Conservation (phyloP, 202 grass and related monocot genomes). For the Saccharum hybrid region DNA sequence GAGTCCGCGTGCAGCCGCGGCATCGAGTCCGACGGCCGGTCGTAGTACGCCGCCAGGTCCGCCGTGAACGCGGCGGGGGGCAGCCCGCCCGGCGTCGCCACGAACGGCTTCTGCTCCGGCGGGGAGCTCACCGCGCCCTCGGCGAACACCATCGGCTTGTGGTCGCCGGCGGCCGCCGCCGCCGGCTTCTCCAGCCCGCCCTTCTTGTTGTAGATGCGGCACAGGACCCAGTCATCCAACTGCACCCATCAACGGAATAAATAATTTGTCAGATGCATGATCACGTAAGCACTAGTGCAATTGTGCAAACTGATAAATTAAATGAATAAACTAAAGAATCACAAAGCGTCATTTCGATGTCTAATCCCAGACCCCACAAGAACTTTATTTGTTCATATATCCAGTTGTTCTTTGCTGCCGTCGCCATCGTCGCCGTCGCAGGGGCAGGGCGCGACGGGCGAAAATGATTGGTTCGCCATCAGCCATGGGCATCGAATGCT, state of each 20-base stretch:
- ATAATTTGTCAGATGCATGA: background rate
- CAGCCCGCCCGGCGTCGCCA: background rate
- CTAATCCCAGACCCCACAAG: background rate
- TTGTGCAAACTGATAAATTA: background rate
- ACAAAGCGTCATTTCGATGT: background rate
- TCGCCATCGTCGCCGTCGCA: conserved; percentile 43
- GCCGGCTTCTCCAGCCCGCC: conserved; percentile 53
- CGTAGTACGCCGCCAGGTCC: conserved; percentile 65
- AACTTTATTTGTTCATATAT: background rate
- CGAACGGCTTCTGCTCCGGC: conserved; percentile 67
- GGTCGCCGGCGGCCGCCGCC: background rate
- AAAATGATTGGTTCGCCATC: conserved; percentile 35
- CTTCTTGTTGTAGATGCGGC: conserved; percentile 99
- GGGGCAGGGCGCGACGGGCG: conserved; percentile 31
- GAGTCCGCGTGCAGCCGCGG: conserved; percentile 83
- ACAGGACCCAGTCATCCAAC: conserved; percentile 98
- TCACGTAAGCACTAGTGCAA: background rate
- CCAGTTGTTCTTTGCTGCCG: background rate
- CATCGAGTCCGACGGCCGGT: conserved; percentile 78
- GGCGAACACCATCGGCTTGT: conserved; percentile 38
- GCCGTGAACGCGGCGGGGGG: conserved; percentile 29
- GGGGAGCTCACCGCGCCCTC: conserved; percentile 45
- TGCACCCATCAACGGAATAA: conserved; percentile 29
- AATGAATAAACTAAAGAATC: background rate
- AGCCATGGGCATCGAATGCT: conserved; percentile 47